A percentile compares a stretch with the other conserved stretches of the same genome.
These are phyloP conservation scores for Leucosporidium scottii DNA, from an alignment of 768 basidiomycete genomes.

Conservation along the genomic window DNA sequence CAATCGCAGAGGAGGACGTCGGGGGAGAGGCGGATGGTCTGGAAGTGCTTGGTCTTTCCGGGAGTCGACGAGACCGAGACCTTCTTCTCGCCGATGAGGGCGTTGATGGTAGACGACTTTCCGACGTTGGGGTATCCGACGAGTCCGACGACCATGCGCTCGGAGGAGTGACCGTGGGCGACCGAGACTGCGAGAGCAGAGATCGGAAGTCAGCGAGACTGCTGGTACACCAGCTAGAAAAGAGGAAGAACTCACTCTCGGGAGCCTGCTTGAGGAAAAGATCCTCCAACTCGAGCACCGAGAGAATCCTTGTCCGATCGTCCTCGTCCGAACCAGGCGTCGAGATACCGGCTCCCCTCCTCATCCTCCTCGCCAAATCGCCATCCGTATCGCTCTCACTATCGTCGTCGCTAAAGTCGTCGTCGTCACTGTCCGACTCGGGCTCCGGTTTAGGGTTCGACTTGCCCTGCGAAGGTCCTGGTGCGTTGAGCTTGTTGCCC, in stretches of 20 bases:
- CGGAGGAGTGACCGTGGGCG: constrained; percentile 50
- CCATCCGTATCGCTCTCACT: constrained; percentile 17
- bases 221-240: background rate
- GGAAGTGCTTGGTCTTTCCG: constrained; percentile 98
- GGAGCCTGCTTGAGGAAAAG: constrained; percentile 69
- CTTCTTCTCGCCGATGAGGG: constrained; percentile 86
- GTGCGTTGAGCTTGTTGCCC: constrained; percentile 45
- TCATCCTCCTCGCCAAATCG: constrained; percentile 15
- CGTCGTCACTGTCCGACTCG: constrained; percentile 37
- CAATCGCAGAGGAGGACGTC: constrained; percentile 88
- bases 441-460: constrained; percentile 38
- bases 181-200: constrained; percentile 19
- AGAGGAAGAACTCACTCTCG: constrained; percentile 44
- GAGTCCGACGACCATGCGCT: constrained; percentile 70
- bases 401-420: constrained; percentile 20
- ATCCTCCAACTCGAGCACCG: constrained; percentile 79
- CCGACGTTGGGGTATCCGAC: constrained; percentile 99
- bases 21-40: constrained; percentile 89
- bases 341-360: constrained; percentile 24
- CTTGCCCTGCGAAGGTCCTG: constrained; percentile 25
- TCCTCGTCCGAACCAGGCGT: constrained; percentile 25
- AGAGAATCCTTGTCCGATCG: constrained; percentile 63
- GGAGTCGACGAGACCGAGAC: constrained; percentile 97
- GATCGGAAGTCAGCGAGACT: background rate
- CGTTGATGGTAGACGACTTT: constrained; percentile 96